Conservation (phyloP, 2,329 filamentous ascomycete genomes). For the Ophiostoma pallidulum region DNA sequence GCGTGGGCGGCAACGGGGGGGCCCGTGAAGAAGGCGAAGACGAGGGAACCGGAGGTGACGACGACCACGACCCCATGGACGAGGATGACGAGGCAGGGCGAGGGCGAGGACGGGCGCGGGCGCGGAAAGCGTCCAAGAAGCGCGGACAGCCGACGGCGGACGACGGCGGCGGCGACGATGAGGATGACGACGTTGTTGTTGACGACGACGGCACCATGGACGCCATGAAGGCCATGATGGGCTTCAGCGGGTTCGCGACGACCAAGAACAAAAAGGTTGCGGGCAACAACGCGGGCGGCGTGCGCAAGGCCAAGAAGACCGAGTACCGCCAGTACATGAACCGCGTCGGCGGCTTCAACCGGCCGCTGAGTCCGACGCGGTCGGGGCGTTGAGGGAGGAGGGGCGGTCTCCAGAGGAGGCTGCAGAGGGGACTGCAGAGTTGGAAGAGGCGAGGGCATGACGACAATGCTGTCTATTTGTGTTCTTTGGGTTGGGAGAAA, state of each 20-base stretch:
- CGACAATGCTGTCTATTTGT: not conserved
- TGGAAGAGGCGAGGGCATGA: too few relatives aligned
- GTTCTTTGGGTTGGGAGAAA: not conserved
- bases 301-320: conserved; percentile 87
- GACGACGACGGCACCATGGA: conserved; percentile 59
- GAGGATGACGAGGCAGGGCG: conserved; percentile 35
- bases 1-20: conserved; percentile 2
- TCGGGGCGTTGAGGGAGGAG: conserved; percentile 15
- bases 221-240: conserved; percentile 79
- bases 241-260: conserved; percentile 73
- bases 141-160: not conserved
- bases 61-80: conserved; percentile 48
- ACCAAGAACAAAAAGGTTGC: conserved; percentile 84
- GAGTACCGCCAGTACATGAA: conserved; percentile 98
- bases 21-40: conserved; percentile 35
- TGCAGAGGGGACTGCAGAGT: too few relatives aligned
- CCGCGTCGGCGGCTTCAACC: conserved; percentile 69
- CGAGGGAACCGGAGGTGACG: conserved; percentile 47
- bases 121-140: not conserved
- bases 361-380: conserved; percentile 55
- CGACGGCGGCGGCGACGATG: not conserved
- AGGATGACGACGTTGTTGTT: conserved; percentile 41
- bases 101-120: conserved; percentile 49
- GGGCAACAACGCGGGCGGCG: conserved; percentile 74
- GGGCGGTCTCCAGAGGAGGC: not conserved